phyloP scores from a whole-genome alignment of 2,329 filamentous ascomycete genomes.

The Paracoccidioides brasiliensis region DNA sequence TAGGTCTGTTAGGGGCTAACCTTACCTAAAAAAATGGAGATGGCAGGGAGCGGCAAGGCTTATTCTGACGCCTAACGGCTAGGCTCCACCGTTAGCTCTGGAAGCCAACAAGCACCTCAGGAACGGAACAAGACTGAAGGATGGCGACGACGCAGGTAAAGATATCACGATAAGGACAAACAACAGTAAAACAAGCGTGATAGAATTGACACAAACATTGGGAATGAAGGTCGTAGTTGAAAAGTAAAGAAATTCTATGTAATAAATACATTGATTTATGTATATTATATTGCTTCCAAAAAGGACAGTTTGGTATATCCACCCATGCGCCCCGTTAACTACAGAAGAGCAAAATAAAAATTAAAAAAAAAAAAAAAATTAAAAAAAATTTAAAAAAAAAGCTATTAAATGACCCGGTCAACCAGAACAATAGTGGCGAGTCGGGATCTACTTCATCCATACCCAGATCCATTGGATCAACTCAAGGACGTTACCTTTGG shows the following conservation, averaged over 20 bases:
- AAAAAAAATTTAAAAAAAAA: no score
- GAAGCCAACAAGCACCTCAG: neutral
- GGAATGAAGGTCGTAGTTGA: neutral
- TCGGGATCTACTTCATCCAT: conserved; percentile 22
- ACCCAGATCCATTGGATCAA: conserved; percentile 27
- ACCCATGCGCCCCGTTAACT: neutral
- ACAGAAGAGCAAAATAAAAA: neutral
- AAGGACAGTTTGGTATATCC: neutral
- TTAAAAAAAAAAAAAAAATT: no score
- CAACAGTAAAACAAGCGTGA: no score
- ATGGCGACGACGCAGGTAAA: neutral
- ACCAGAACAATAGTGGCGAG: neutral
- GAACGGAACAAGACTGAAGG: neutral
- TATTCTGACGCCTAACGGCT: neutral
- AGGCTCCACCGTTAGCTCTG: neutral
- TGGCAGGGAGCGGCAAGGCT: neutral
- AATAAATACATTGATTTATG: neutral
- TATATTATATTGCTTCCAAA: neutral
- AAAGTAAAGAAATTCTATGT: neutral
- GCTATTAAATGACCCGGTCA: neutral
- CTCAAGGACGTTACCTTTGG: conserved; percentile 18
- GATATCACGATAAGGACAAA: neutral
- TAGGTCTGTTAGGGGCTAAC: neutral
- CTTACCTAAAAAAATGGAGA: neutral
- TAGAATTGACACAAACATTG: neutral